These are phyloP conservation scores for Backusella westeae DNA, from an alignment of 192 early-diverging fungal genomes.

Conservation along the genomic window DNA sequence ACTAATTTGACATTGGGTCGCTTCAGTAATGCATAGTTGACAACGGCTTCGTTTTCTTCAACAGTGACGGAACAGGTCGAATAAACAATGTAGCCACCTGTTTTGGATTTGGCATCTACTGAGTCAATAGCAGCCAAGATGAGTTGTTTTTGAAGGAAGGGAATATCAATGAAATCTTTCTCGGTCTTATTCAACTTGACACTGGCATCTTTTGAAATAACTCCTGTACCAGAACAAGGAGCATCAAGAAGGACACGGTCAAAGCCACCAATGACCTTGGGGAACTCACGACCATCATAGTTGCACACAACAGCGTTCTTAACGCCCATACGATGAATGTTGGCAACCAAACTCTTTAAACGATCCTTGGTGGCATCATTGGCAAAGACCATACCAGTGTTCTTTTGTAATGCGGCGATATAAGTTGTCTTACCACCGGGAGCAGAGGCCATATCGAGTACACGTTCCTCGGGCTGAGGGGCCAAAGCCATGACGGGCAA, in stretches of 20 bases:
- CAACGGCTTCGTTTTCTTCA: slow-evolving; percentile 97
- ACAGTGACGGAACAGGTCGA: slow-evolving; percentile 98
- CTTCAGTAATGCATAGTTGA: slow-evolving; percentile 92
- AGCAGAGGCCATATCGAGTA: slow-evolving; percentile 97
- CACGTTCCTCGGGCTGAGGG: slow-evolving; percentile 91
- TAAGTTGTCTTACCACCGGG: slow-evolving; percentile 99
- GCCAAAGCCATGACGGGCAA: slow-evolving; percentile 95
- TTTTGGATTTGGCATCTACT: slow-evolving; percentile 87
- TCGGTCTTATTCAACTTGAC: slow-evolving; percentile 95
- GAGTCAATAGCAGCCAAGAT: slow-evolving; percentile 96
- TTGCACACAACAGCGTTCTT: slow-evolving; percentile 72
- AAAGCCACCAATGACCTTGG: slow-evolving; percentile 94
- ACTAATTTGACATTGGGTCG: slow-evolving; percentile 95
- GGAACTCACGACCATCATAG: slow-evolving; percentile 98
- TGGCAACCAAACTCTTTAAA: slow-evolving; percentile 76
- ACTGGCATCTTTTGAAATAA: slow-evolving; percentile 96
- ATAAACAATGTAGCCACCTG: slow-evolving; percentile 96
- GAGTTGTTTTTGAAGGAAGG: slow-evolving; percentile 95
- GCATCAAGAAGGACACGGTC: slow-evolving; percentile 97
- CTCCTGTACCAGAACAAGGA: slow-evolving; percentile 98
- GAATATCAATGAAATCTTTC: slow-evolving; percentile 90
- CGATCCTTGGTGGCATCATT: slow-evolving; percentile 97
- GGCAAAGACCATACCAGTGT: slow-evolving; percentile 95
- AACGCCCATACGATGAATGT: slow-evolving; percentile 36
- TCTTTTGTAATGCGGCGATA: slow-evolving; percentile 93